phyloP scores from a whole-genome alignment of 495 filamentous ascomycete species.

The Xylaria palmicola region DNA sequence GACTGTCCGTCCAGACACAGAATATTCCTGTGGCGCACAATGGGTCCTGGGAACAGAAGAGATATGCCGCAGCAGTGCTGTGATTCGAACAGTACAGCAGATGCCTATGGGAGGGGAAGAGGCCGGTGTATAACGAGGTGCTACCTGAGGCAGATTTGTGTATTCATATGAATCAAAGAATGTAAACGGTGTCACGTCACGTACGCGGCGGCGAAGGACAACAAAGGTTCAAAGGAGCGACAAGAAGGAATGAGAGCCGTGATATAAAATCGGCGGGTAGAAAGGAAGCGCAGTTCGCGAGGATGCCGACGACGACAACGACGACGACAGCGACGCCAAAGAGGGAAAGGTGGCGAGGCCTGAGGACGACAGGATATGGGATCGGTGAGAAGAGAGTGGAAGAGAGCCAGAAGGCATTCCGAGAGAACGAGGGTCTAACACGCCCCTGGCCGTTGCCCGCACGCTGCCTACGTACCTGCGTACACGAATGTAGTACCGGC shows the following conservation, averaged over 20 bases:
- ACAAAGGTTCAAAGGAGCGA: conserved; percentile 4
- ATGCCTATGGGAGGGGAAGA: background rate
- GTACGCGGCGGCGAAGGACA: conserved; percentile 4
- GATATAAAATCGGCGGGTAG: background rate
- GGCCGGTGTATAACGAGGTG: background rate
- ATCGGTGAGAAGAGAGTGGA: background rate
- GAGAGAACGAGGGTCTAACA: background rate
- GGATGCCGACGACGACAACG: conserved; percentile 2
- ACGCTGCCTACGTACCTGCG: background rate
- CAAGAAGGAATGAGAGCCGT: background rate
- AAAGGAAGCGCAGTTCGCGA: conserved; percentile 4
- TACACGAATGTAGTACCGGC: no score
- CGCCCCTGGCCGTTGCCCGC: background rate
- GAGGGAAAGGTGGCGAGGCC: background rate
- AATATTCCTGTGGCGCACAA: background rate
- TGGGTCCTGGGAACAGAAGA: background rate
- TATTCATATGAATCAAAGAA: conserved; percentile 11
- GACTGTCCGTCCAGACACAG: background rate
- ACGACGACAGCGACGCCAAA: background rate
- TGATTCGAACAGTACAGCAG: background rate
- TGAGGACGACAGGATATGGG: background rate
- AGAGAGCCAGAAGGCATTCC: background rate
- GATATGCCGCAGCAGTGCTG: background rate
- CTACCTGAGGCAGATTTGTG: background rate
- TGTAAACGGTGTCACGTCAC: conserved; percentile 5